These are phyloP conservation scores for Rosa hybrid DNA, from an alignment of 331 rosid genomes.

Conservation along the genomic window DNA sequence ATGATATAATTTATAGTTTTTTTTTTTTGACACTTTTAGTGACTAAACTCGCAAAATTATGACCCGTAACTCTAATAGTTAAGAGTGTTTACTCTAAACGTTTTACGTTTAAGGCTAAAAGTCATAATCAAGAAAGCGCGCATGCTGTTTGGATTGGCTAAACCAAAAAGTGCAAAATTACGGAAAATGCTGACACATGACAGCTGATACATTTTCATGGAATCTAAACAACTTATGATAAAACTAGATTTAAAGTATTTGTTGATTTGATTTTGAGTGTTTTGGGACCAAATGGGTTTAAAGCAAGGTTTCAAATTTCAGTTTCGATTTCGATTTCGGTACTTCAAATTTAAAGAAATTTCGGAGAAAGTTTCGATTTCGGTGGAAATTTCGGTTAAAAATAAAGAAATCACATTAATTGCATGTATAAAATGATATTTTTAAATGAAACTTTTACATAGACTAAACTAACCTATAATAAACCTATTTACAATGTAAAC, in stretches of 20 bases:
- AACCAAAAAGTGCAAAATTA: background rate
- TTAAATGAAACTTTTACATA: too few species aligned
- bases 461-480: too few species aligned
- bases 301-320: too few species aligned
- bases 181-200: background rate
- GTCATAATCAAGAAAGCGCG: background rate
- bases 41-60: background rate
- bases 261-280: background rate
- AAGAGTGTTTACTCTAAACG: background rate
- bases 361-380: too few species aligned
- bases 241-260: constrained; percentile 5
- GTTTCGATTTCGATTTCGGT: too few species aligned
- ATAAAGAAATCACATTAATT: too few species aligned
- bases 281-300: constrained; percentile 3
- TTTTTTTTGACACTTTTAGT: background rate
- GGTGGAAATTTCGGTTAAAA: too few species aligned
- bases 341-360: too few species aligned
- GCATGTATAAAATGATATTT: too few species aligned
- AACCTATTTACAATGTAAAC: too few species aligned
- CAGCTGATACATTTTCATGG: too few species aligned
- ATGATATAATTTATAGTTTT: background rate
- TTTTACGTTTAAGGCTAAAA: background rate
- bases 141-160: too few species aligned
- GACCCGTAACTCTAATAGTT: background rate
- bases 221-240: background rate